Conservation (phyloP, 1,284 basidiomycete genomes). For the Chondrostereum purpureum region DNA sequence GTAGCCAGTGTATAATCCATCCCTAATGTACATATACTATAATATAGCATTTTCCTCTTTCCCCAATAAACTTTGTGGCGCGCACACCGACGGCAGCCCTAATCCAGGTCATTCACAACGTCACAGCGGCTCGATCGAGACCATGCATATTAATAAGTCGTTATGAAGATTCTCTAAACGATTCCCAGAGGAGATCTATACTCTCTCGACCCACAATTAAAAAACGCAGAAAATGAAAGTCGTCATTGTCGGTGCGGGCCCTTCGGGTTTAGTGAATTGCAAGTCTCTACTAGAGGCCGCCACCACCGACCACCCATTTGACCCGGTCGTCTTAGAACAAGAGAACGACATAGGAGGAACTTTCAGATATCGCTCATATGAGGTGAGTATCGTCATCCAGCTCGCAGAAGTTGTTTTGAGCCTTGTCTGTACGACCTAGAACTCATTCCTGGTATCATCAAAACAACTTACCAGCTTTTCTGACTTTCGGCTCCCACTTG, state of each 20-base stretch:
- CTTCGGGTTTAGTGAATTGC: constrained; percentile 52
- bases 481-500: constrained; percentile 51
- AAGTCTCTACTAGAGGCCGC: constrained; percentile 48
- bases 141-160: too few relatives aligned
- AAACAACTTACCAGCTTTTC: constrained; percentile 62
- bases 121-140: too few relatives aligned
- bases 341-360: constrained; percentile 61
- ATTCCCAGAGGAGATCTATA: too few relatives aligned
- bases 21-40: too few relatives aligned
- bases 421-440: constrained; percentile 27
- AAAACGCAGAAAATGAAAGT: too few relatives aligned
- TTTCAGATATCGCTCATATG: constrained; percentile 40
- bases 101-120: too few relatives aligned
- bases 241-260: constrained; percentile 41
- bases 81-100: too few relatives aligned
- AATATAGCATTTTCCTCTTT: too few relatives aligned
- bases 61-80: too few relatives aligned
- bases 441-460: constrained; percentile 50
- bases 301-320: constrained; percentile 33
- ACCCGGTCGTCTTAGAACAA: constrained; percentile 52
- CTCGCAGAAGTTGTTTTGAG: neutral
- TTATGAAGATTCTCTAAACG: too few relatives aligned
- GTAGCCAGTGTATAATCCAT: constrained; percentile 2
- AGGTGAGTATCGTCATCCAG: constrained; percentile 19
- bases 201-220: too few relatives aligned